Base-by-base conservation (phyloP, 306 rosid genomes). In the Castanea sativa region DNA sequence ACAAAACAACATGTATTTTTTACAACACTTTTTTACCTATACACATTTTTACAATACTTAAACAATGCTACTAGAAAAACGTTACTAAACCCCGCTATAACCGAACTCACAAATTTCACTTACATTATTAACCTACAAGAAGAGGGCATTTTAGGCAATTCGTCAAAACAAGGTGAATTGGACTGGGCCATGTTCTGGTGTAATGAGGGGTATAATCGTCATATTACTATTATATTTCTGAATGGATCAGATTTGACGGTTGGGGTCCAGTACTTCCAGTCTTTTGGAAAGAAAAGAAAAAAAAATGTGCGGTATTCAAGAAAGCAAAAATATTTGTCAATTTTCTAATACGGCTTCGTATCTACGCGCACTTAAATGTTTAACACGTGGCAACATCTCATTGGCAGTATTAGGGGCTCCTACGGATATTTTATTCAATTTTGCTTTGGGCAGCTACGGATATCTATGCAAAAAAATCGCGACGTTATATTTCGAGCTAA, bases 161-260 rank as follows among this genome's bases (percentile, higher is more conserved):
- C 0, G 0, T 29, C 4, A 18, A 81, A 53, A 52, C 52, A 13
- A 7, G 27, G 32, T 30, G 23, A 65, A 77, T 65, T 55, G 80
- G 23, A 27, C 7, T 12, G 53, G 81, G 27, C 29, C 65, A 68
- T 53, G 38, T n/a, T 16, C 0, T 5, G 52, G 6, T 18, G 7
- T 1, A 0, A 0, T 0, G 71, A 70, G 5, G 91, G 90, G 83
- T 76, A 80, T 20, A 76, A 69, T 0, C 30, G 94, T 74, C 84
- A 49, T 52, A 18, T 1, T 1, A 0, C 18, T 29, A 14, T 18
- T 27, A 45, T 5, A 78, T 78, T 45, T 61, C 64, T 56, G 57
- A 80, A 73, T 30, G 87, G 90, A 80, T 87, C 60, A 64, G 81
- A 49, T 2, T 3, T 27, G 81, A 75, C 68, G 74, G 81, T 68